These are phyloP conservation scores for Barnettozyma salicaria DNA, from an alignment of 805 yeast species.

Conservation along the genomic window DNA sequence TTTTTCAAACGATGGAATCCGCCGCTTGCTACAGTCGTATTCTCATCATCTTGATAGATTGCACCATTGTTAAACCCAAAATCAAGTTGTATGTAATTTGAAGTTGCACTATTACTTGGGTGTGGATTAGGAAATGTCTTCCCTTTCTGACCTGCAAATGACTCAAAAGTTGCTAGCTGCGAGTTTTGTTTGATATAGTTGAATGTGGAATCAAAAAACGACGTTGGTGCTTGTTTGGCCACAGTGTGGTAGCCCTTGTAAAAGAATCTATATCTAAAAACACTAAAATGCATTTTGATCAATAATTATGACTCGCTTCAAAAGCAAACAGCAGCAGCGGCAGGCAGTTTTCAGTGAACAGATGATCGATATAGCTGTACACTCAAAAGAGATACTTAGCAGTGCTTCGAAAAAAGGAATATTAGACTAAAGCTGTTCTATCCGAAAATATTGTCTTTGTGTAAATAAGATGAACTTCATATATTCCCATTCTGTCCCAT, in stretches of 20 bases:
- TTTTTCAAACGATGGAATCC: constrained; percentile 10
- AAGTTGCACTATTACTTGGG: constrained; percentile 32
- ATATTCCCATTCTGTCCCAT: too few species aligned
- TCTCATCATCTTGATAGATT: constrained; percentile 18
- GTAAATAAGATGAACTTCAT: too few species aligned
- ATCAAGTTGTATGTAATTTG: constrained; percentile 28
- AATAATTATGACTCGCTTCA: too few species aligned
- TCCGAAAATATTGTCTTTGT: too few species aligned
- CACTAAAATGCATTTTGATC: constrained; percentile 36
- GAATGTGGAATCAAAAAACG: constrained; percentile 37
- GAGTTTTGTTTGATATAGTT: constrained; percentile 34
- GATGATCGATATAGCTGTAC: too few species aligned
- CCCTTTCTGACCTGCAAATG: constrained; percentile 17
- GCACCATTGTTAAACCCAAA: constrained; percentile 14
- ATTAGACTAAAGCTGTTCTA: too few species aligned
- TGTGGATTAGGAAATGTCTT: constrained; percentile 28
- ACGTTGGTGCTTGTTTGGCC: constrained; percentile 28
- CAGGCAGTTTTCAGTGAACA: too few species aligned
- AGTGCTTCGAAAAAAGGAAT: too few species aligned
- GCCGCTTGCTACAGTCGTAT: constrained; percentile 1
- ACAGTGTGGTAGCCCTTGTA: constrained; percentile 32
- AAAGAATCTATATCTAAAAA: constrained; percentile 35
- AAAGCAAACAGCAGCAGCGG: too few species aligned
- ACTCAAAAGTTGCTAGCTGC: constrained; percentile 25
- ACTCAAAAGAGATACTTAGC: too few species aligned